These are phyloP conservation scores for Trypanosoma theileri DNA, from an alignment of 208 protist genomes.

Conservation along the genomic window DNA sequence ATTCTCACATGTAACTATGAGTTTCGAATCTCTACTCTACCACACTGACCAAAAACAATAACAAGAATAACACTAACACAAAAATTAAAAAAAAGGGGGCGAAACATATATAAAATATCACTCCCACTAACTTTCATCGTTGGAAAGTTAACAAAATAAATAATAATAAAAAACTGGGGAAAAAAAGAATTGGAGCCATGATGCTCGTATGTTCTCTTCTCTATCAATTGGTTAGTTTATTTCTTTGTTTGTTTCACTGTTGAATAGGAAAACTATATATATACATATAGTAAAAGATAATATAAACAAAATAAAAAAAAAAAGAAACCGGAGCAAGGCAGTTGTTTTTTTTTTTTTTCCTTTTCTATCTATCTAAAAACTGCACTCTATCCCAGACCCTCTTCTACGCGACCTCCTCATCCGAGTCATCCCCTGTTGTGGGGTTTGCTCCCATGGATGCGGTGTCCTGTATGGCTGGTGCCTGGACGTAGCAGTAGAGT, in stretches of 20 bases:
- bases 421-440: neutral
- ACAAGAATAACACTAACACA: slow-evolving; percentile 4
- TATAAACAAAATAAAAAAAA: too few species aligned
- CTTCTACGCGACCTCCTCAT: neutral
- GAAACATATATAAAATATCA: too few species aligned
- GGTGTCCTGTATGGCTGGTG: neutral
- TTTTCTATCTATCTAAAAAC: neutral
- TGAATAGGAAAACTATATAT: too few species aligned
- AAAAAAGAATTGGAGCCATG: slow-evolving; percentile 2
- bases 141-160: neutral
- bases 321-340: too few species aligned
- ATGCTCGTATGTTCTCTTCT: too few species aligned
- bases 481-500: slow-evolving; percentile 43
- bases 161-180: slow-evolving; percentile 1
- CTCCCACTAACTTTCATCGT: neutral
- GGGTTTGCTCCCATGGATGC: neutral
- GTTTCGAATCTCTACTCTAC: neutral
- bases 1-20: neutral
- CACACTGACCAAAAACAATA: neutral
- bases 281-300: too few species aligned
- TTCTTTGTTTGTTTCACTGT: too few species aligned
- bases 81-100: neutral
- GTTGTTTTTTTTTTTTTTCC: neutral
- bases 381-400: neutral
- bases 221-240: too few species aligned